A percentile compares a stretch with the other conserved stretches of the same genome.
Conservation (phyloP, 495 filamentous ascomycete species). For the Lasiosphaeris hirsuta region DNA sequence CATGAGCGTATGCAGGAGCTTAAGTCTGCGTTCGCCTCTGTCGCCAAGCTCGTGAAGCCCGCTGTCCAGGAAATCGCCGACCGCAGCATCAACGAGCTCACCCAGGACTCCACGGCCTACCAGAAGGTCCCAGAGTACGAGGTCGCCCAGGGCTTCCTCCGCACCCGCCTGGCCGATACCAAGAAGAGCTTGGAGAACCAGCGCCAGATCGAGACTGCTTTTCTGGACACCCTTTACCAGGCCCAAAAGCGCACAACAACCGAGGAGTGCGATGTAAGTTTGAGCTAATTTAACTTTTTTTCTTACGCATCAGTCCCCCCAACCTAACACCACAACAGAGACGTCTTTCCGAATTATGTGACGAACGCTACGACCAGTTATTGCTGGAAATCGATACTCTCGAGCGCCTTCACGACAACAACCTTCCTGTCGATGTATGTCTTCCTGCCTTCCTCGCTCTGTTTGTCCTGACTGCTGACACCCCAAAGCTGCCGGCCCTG, state of each 20-base stretch:
- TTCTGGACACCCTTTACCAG: constrained; percentile 11
- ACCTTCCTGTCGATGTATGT: constrained; percentile 40
- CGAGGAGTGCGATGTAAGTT: constrained; percentile 19
- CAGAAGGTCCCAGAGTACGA: constrained; percentile 33
- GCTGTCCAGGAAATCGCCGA: constrained; percentile 43
- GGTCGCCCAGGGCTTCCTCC: constrained; percentile 27
- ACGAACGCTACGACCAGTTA: constrained; percentile 36
- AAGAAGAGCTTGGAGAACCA: constrained; percentile 2
- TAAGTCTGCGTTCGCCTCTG: constrained; percentile 35
- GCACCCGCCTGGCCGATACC: constrained; percentile 25
- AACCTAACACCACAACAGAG: constrained; percentile 18
- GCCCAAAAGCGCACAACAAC: constrained; percentile 15
- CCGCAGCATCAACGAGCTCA: constrained; percentile 33
- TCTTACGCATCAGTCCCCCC: background rate
- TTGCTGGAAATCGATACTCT: constrained; percentile 33
- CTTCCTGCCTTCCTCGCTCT: background rate
- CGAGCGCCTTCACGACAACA: constrained; percentile 34
- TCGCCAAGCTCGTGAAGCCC: constrained; percentile 39
- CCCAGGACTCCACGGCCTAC: constrained; percentile 28
- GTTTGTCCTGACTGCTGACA: constrained; percentile 8
- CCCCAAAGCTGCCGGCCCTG: constrained; percentile 29
- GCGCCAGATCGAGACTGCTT: background rate
- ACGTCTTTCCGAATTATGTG: constrained; percentile 27
- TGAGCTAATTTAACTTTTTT: background rate
- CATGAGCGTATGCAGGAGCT: constrained; percentile 45